Evolutionary conservation across 805 yeast species (phyloP), one percentile per base, ranked within the genome.

Genomic region (Jamesozyma jinghongensis): DNA sequence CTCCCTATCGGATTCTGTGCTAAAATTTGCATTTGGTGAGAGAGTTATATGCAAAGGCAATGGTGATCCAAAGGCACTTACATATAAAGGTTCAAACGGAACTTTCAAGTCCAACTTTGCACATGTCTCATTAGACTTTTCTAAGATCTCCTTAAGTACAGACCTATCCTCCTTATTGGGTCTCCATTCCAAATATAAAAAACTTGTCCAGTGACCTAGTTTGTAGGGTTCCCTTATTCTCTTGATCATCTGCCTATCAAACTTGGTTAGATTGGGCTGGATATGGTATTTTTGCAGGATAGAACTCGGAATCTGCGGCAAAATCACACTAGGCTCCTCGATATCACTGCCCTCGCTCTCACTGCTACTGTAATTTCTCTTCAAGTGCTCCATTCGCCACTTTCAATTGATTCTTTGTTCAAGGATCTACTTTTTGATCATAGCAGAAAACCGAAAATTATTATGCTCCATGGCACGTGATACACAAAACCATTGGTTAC

Each of bases 1-100:
- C 13, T 53, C 46, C 20, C 58, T 39, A 18, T 49, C 44, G 2
- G 18, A 31, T 16, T 40, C 43, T 19, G 35, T 32, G 4, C 32
- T 30, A 37, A 49, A 49, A 5, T 26, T 12, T 12, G 51, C 18
- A 32, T 44, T 47, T 4, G 48, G 40, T 3, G 52, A 41, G 28
- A 61, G 40, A 0, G 65, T 50, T 3, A 61, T 37, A 35, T 61
- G 65, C 25, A 61, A 41, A 2, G 59, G 54, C 12, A 38, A 17
- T 2, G 59, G 59, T 3, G 62, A 45, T 1, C 62, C 62, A 18
- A 59, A 42, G 2, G 49, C 36, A 14, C 53, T 47, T 7, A 45
- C n/a, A 34, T 44, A 52, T 32, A 52, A 32, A 1, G 65, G 63
- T 32, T 52, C 44, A 22, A 56, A 50, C n/a, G 36, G 36, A 8